Evolutionary conservation across 768 basidiomycete genomes (phyloP), one percentile per base, ranked within the genome.

Genomic region (Lentinula aciculospora): DNA sequence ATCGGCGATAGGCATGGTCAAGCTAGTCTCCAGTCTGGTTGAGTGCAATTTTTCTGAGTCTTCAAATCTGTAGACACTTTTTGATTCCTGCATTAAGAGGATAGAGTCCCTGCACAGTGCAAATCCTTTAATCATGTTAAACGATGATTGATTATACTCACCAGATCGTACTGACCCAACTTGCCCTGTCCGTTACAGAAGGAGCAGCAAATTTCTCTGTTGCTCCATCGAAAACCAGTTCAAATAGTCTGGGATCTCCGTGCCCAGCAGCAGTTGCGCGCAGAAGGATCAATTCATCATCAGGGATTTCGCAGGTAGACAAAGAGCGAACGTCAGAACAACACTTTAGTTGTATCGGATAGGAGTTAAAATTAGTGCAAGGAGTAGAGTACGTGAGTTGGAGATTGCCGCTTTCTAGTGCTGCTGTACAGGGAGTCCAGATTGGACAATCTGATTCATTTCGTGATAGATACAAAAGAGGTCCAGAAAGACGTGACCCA

Each of bases 141-240:
- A 7, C 8, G 10, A 47, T 15, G 21, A 48, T 32, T 49, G 27
- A 54, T 48, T 31, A 28, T 23, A 66, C 76, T 64, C 67, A 88
- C 89, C 89, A 91, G 47, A 90, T 81, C 3, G 84, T 80, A 63
- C 84, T 86, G 50, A 91, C 78, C 89, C 89, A 91, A 8, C 77
- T 78, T 3, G 86, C 87, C 51, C 89, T 75, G 57, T 87, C 86
- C 58, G 79, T 76, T 27, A 82, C 78, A 21, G 82, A 82, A 9
- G 72, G 67, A 2, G 81, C 82, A 0, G 85, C 88, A 66, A 91
- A 88, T 56, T 75, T 81, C 65, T 88, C 84, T 54, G 69, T 73
- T 3, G 68, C 69, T 23, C 73, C 68, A 13, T 81, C 77, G 56
- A 88, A 86, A 17, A 78, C 51, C n/a, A 91, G 63, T 66, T 89